A percentile compares a stretch with the other conserved stretches of the same genome.
Conservation (phyloP, 306 rosid species). For the Rubus parviflorus region DNA sequence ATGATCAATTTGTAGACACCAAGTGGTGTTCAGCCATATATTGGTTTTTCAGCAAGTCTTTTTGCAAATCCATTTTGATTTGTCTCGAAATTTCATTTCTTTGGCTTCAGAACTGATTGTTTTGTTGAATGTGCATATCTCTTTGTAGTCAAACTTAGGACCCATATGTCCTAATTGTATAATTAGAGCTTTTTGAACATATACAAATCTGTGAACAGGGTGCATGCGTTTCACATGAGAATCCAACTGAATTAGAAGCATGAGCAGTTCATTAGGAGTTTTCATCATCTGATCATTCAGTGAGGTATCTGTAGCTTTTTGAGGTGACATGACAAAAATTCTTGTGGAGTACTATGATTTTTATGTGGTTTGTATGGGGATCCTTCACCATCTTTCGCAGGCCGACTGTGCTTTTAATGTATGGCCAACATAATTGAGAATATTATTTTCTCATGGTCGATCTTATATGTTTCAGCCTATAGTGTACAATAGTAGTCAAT, state of each 20-base stretch:
- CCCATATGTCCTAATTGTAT: not conserved
- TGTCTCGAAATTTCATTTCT: not conserved
- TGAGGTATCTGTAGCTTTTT: slow-evolving; percentile 27
- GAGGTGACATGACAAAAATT: slow-evolving; percentile 7
- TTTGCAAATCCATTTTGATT: not conserved
- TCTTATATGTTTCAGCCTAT: not conserved
- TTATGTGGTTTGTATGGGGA: not conserved
- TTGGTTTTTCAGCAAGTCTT: too few relatives aligned
- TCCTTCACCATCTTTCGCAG: not conserved
- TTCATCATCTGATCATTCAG: slow-evolving; percentile 21
- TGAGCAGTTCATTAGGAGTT: slow-evolving; percentile 28
- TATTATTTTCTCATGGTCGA: not conserved
- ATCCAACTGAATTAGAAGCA: slow-evolving; percentile 32
- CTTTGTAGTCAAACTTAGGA: not conserved
- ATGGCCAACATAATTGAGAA: not conserved
- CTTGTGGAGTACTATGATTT: not conserved
- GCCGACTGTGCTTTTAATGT: not conserved
- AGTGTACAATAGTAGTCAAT: not conserved
- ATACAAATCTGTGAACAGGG: slow-evolving; percentile 19
- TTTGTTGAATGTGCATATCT: not conserved
- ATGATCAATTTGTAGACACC: not conserved
- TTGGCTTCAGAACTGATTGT: not conserved
- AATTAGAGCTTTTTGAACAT: slow-evolving; percentile 10
- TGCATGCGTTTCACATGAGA: slow-evolving; percentile 28
- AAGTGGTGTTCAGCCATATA: not conserved